phyloP scores from a whole-genome alignment of 192 early-diverging fungal species.

The Coemansia sp. region DNA sequence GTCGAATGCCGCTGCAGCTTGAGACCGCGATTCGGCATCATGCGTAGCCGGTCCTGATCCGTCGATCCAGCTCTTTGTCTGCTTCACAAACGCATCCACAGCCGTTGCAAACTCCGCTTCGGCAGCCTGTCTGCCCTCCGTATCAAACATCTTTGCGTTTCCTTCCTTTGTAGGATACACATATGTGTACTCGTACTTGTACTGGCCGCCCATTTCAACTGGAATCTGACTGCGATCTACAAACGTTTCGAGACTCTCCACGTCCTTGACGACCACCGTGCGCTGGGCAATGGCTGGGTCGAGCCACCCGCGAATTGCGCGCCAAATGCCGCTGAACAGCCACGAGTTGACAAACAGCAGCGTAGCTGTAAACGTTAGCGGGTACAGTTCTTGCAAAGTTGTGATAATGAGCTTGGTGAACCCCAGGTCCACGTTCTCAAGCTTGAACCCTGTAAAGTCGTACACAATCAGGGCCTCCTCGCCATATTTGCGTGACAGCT shows the following conservation, averaged over 20 bases:
- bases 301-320: slow-evolving; percentile 71
- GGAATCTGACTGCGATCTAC: slow-evolving; percentile 64
- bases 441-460: slow-evolving; percentile 68
- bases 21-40: slow-evolving; percentile 16
- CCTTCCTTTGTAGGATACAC: slow-evolving; percentile 52
- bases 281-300: slow-evolving; percentile 84
- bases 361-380: slow-evolving; percentile 71
- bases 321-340: slow-evolving; percentile 84
- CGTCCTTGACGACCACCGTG: slow-evolving; percentile 69
- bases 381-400: slow-evolving; percentile 79
- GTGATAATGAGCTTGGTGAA: slow-evolving; percentile 76
- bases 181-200: slow-evolving; percentile 59
- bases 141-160: slow-evolving; percentile 57
- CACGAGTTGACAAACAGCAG: slow-evolving; percentile 83
- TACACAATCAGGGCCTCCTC: slow-evolving; percentile 65
- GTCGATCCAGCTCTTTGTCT: slow-evolving; percentile 51
- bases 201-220: slow-evolving; percentile 60
- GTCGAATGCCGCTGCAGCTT: slow-evolving; percentile 24
- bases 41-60: slow-evolving; percentile 6
- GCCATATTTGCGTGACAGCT: slow-evolving; percentile 20
- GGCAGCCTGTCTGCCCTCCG: slow-evolving; percentile 40
- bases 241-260: slow-evolving; percentile 60
- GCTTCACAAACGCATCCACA: slow-evolving; percentile 39
- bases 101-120: slow-evolving; percentile 40
- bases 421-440: slow-evolving; percentile 71